Conservation (phyloP, 2,329 filamentous ascomycete genomes). For the Ascochyta clinopodiicola region DNA sequence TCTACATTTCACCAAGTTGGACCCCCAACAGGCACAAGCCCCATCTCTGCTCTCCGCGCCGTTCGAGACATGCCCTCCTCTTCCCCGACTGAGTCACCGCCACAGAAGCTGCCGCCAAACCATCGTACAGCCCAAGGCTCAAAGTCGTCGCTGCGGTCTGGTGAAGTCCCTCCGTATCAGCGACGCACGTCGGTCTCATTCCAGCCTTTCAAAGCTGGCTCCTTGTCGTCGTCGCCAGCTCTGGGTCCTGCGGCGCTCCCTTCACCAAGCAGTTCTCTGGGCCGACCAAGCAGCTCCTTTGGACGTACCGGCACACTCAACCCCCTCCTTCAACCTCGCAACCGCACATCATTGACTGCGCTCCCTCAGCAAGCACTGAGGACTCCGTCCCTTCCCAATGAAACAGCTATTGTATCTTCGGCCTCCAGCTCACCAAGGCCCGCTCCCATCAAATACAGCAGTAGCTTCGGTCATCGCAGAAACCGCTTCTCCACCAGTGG, state of each 20-base stretch:
- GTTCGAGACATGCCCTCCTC: conserved; percentile 63
- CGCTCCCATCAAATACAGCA: conserved; percentile 83
- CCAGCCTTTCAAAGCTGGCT: conserved; percentile 95
- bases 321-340: conserved; percentile 61
- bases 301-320: conserved; percentile 31
- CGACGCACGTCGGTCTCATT: conserved; percentile 87
- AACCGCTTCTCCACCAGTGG: conserved; percentile 79
- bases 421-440: conserved; percentile 80
- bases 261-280: conserved; percentile 50
- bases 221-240: conserved; percentile 87
- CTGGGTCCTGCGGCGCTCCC: conserved; percentile 57
- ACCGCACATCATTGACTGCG: conserved; percentile 74
- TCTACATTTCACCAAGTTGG: conserved; percentile 87
- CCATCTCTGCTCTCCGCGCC: conserved; percentile 80
- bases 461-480: conserved; percentile 88
- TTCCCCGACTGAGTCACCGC: conserved; percentile 59
- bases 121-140: conserved; percentile 54
- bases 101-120: conserved; percentile 57
- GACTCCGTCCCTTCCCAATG: conserved; percentile 67
- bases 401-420: conserved; percentile 69
- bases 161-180: conserved; percentile 60
- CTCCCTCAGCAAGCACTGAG: conserved; percentile 77
- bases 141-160: conserved; percentile 58
- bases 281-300: conserved; percentile 34
- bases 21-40: conserved; percentile 78